Evolutionary conservation across 805 yeast genomes (phyloP).

Genomic region (Lipomyces kockii): DNA sequence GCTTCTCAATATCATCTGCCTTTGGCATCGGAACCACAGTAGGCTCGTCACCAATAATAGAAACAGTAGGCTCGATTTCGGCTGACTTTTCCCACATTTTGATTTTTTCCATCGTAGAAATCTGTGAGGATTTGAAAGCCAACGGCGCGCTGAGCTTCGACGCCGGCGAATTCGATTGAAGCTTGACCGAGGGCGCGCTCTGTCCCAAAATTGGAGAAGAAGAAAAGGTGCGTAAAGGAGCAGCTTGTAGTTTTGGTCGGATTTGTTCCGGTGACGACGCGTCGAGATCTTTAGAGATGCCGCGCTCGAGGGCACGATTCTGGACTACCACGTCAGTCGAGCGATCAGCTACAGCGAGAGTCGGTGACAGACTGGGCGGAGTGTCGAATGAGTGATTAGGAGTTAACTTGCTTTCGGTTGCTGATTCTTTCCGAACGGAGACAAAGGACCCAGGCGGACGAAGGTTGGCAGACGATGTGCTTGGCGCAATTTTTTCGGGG

Average conservation of each 20-base stretch:
- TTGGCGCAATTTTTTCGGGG: slow-evolving; percentile 1
- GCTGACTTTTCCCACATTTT: slow-evolving; percentile 6
- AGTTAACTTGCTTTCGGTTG: slow-evolving; percentile 4
- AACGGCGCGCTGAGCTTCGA: background rate
- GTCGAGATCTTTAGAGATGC: background rate
- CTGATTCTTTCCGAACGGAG: background rate
- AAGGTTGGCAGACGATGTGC: background rate
- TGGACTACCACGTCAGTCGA: background rate
- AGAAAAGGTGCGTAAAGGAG: background rate
- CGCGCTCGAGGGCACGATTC: background rate
- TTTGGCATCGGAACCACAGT: background rate
- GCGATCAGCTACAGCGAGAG: background rate
- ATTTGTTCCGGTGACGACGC: background rate
- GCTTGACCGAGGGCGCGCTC: background rate
- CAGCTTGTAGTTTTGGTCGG: background rate
- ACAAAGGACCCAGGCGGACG: background rate
- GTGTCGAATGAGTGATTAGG: slow-evolving; percentile 6
- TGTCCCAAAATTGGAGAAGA: background rate
- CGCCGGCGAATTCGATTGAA: background rate
- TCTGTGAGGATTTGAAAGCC: background rate
- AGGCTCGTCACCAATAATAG: background rate
- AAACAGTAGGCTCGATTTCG: background rate
- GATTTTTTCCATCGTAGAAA: slow-evolving; percentile 1
- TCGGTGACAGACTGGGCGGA: slow-evolving; percentile 6
- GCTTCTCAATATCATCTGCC: background rate